Conservation (phyloP, 768 basidiomycete genomes). For the Podaxis sp. region DNA sequence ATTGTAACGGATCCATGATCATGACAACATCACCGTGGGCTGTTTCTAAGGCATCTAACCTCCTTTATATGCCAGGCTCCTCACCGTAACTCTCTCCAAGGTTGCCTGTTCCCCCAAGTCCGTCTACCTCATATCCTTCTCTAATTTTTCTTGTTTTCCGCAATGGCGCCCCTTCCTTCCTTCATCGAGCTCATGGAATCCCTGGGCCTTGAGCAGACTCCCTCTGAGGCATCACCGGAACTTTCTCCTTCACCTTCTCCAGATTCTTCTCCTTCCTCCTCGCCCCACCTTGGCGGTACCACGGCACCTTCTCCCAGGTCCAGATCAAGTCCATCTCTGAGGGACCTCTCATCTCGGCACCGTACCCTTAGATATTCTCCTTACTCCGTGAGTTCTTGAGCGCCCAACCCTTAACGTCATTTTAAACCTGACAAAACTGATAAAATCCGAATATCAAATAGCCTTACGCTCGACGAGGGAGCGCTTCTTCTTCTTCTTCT, state of each 20-base stretch:
- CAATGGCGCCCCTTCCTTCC: constrained; percentile 77
- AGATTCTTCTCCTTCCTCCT: constrained; percentile 45
- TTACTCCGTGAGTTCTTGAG: constrained; percentile 40
- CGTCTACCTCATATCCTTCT: constrained; percentile 25
- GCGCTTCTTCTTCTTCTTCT: constrained; percentile 17
- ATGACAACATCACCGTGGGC: constrained; percentile 57
- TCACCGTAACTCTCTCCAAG: constrained; percentile 29
- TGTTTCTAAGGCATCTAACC: constrained; percentile 49
- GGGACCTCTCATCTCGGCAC: constrained; percentile 38
- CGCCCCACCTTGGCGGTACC: constrained; percentile 34
- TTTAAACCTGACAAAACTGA: neutral
- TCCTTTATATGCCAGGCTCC: constrained; percentile 39
- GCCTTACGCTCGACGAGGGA: constrained; percentile 19
- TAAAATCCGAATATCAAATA: constrained; percentile 9
- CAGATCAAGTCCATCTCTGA: constrained; percentile 44
- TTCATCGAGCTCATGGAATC: constrained; percentile 88
- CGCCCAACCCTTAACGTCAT: neutral
- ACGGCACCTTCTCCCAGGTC: constrained; percentile 36
- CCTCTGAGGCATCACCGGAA: constrained; percentile 31
- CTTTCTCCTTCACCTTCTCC: constrained; percentile 42
- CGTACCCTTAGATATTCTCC: constrained; percentile 47
- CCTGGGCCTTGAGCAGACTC: constrained; percentile 63
- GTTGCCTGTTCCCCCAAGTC: constrained; percentile 34
- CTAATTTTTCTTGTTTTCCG: constrained; percentile 25
- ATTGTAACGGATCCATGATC: constrained; percentile 22